These are phyloP conservation scores for Pelargonium citronellum DNA, from an alignment of 441 rosid genomes.

Conservation along the genomic window DNA sequence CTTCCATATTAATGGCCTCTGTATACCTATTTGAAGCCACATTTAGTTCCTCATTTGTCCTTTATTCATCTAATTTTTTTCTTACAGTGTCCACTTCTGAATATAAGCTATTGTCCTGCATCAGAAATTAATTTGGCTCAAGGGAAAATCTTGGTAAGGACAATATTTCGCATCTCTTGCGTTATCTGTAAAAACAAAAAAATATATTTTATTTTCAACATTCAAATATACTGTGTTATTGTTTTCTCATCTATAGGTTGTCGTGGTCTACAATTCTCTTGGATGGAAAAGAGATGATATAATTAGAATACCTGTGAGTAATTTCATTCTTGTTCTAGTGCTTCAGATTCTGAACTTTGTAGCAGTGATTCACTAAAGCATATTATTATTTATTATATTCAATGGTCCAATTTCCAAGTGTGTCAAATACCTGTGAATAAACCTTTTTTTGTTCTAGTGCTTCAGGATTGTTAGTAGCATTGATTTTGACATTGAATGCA, in stretches of 20 bases:
- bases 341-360: neutral
- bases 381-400: neutral
- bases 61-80: constrained; percentile 17
- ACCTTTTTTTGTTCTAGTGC: neutral
- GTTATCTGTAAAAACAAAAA: constrained; percentile 1
- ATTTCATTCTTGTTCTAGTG: neutral
- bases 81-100: constrained; percentile 85
- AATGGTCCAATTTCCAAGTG: neutral
- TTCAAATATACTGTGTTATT: constrained; percentile 18
- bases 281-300: constrained; percentile 94
- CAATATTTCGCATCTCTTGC: constrained; percentile 12
- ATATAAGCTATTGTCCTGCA: constrained; percentile 89
- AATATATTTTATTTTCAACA: constrained; percentile 9
- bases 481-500: too few species aligned
- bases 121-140: constrained; percentile 57
- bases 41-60: neutral
- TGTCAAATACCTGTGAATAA: neutral
- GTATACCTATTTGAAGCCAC: neutral
- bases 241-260: constrained; percentile 41
- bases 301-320: constrained; percentile 82
- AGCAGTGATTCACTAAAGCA: neutral
- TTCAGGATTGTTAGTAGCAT: neutral
- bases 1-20: neutral
- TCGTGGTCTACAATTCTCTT: constrained; percentile 83
- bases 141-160: constrained; percentile 73